Conservation (phyloP, 345 rosid genomes). For the Arabidopsis thaliana region DNA sequence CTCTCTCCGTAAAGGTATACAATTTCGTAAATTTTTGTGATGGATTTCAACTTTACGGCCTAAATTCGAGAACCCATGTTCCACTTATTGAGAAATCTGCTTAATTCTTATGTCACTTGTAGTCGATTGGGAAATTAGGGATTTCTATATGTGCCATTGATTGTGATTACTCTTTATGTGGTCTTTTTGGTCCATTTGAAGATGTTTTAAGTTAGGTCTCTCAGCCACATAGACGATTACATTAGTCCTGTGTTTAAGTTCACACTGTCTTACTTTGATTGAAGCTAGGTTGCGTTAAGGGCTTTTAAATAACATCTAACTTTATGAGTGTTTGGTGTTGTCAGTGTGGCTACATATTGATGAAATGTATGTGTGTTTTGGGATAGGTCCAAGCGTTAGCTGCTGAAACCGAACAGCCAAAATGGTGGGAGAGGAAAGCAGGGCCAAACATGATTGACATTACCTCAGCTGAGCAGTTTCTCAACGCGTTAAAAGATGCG, state of each 20-base stretch:
- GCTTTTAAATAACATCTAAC: neutral
- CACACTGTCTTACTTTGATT: neutral
- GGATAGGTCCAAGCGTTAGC: constrained; percentile 65
- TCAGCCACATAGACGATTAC: neutral
- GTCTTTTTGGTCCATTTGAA: neutral
- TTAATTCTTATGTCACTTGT: constrained; percentile 22
- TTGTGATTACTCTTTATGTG: constrained; percentile 7
- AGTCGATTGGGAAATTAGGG: constrained; percentile 23
- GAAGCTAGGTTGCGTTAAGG: neutral
- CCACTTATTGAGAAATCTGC: neutral
- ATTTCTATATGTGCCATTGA: constrained; percentile 1
- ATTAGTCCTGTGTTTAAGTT: constrained; percentile 7
- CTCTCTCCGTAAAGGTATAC: constrained; percentile 56
- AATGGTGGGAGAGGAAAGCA: constrained; percentile 94
- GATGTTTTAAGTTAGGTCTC: neutral
- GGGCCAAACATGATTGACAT: constrained; percentile 91
- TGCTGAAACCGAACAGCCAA: constrained; percentile 72
- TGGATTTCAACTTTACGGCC: neutral
- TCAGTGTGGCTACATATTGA: neutral
- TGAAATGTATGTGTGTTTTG: neutral
- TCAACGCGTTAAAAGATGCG: constrained; percentile 72
- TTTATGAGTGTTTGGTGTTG: neutral
- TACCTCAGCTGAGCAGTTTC: constrained; percentile 78
- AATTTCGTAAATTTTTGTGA: neutral
- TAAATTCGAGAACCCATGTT: constrained; percentile 30